A percentile compares a stretch with the other conserved stretches of the same genome.
These are phyloP conservation scores for Beauveria varroae DNA, from an alignment of 2,329 filamentous ascomycete genomes.

Conservation along the genomic window DNA sequence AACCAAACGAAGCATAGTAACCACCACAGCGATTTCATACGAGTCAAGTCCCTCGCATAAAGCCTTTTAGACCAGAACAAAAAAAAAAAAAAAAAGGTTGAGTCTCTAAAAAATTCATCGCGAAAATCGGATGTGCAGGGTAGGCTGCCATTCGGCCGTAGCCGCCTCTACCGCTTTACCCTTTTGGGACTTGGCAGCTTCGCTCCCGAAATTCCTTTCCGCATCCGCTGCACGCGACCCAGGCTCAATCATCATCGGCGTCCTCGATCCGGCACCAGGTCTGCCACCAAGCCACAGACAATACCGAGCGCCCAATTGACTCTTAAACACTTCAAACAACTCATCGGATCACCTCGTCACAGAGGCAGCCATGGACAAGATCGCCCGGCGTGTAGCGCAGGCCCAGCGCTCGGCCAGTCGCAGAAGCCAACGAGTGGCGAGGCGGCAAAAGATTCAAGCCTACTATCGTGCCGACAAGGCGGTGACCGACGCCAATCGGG, in stretches of 20 bases:
- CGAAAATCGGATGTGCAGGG: not conserved
- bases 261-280: not conserved
- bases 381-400: conserved; percentile 57
- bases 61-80: too few relatives aligned
- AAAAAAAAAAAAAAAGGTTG: too few relatives aligned
- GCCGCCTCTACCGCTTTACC: conserved; percentile 10
- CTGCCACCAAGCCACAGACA: not conserved
- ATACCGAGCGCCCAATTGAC: not conserved
- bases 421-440: conserved; percentile 32
- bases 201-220: conserved; percentile 13
- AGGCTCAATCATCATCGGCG: not conserved
- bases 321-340: not conserved
- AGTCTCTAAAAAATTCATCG: too few relatives aligned
- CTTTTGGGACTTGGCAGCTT: conserved; percentile 8
- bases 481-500: conserved; percentile 22
- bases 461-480: conserved; percentile 25
- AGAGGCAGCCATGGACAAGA: conserved; percentile 58
- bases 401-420: conserved; percentile 57
- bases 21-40: too few relatives aligned
- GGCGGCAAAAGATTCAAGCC: conserved; percentile 23
- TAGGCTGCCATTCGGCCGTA: not conserved
- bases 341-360: not conserved
- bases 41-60: too few relatives aligned
- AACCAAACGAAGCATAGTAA: too few relatives aligned
- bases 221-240: conserved; percentile 10